Evolutionary conservation across 306 rosid genomes (phyloP), one percentile per base, ranked within the genome.

Genomic region (Cicer pinnatifidum): DNA sequence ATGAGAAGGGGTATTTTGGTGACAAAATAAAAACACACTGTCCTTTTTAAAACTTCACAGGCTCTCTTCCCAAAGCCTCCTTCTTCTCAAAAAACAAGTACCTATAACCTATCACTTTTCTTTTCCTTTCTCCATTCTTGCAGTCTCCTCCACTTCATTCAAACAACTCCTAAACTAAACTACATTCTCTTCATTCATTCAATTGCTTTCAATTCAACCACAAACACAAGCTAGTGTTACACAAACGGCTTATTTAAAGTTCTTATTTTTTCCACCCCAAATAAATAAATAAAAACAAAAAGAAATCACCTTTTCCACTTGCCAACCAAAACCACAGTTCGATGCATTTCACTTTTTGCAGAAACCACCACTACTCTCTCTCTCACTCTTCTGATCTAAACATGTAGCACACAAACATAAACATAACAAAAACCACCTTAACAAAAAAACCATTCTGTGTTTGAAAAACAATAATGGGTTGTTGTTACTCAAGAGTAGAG

Each of bases 401-500:
- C 43, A 64, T 17, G 53, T 12, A 35, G 3, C 69, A 54, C 41
- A 58, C 1, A 19, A 5, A 38, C 56, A 35, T 9, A 69, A 50
- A 28, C 33, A 52, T 7, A 60, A 75, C 56, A 73, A 50, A 8
- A 61, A 60, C 44, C 1, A 59, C 1, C 62, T 81, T 63, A 67
- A 16, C 7, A 23, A 23, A 23, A 15, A 9, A 23, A 8, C 11
- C 38, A 6, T 7, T 28, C 11, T 23, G 7, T 40, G 4, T 15
- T 78, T 66, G 44, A 45, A 40, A 7, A 52, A 80, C n/a, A 61
- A 7, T 8, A 69, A 91, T 90, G 98, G 98, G 98, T 23, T 88
- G 98, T 76, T 92, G 95, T 58, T 86, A 87, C 64, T 92, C 97
- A 0, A 83, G 82, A 52, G 37, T 89, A n/a, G 97, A 89, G 77